Conservation (phyloP, 192 early-diverging fungal species). For the Allomyces macrogynus region DNA sequence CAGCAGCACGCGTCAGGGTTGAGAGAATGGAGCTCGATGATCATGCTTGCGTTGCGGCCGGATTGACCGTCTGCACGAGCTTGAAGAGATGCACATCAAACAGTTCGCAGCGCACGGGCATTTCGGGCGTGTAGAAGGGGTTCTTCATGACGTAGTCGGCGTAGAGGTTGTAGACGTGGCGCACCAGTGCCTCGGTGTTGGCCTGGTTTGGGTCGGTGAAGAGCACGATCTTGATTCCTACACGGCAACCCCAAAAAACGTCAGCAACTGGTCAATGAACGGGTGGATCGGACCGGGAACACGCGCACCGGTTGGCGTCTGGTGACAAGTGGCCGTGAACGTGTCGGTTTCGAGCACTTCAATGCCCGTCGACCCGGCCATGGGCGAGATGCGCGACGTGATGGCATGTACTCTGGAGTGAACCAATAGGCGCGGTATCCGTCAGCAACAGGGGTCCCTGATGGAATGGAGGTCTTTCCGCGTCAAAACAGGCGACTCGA, state of each 20-base stretch:
- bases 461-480: too few relatives aligned
- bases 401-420: constrained; percentile 77
- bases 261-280: too few relatives aligned
- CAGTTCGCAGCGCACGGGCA: constrained; percentile 91
- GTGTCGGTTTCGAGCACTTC: constrained; percentile 80
- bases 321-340: constrained; percentile 80
- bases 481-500: too few relatives aligned
- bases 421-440: too few relatives aligned
- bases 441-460: too few relatives aligned
- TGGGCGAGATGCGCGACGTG: constrained; percentile 77
- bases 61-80: constrained; percentile 28
- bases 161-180: constrained; percentile 65
- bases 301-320: constrained; percentile 69
- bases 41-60: too few relatives aligned
- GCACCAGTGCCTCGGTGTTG: constrained; percentile 40
- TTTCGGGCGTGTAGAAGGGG: constrained; percentile 94
- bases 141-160: constrained; percentile 97
- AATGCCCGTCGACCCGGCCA: constrained; percentile 56
- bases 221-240: constrained; percentile 91
- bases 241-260: too few relatives aligned
- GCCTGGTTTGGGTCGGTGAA: constrained; percentile 60
- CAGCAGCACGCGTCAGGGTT: too few relatives aligned
- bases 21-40: too few relatives aligned
- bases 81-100: constrained; percentile 68
- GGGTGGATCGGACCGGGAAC: too few relatives aligned